These are phyloP conservation scores for Diutina rugosa DNA, from an alignment of 1,139 yeast genomes.

Conservation along the genomic window DNA sequence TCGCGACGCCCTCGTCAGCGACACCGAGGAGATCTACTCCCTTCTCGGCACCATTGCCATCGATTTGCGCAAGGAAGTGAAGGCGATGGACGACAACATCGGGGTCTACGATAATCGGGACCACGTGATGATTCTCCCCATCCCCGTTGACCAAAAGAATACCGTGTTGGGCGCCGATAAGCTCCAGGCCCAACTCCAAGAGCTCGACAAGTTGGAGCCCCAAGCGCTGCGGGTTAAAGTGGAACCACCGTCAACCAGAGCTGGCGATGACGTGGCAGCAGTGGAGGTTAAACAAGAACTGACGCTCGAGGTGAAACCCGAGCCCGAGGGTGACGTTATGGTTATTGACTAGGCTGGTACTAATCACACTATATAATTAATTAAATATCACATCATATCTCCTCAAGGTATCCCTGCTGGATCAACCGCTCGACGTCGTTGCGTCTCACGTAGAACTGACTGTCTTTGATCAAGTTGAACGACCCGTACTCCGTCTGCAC, in stretches of 20 bases:
- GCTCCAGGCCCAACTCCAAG: constrained; percentile 22
- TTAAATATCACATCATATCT: constrained; percentile 10
- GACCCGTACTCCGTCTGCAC: constrained; percentile 97
- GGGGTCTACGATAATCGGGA: constrained; percentile 35
- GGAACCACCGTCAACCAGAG: neutral
- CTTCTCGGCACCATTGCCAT: constrained; percentile 29
- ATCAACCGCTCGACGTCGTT: constrained; percentile 88
- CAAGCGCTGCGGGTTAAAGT: neutral
- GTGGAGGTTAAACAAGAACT: neutral
- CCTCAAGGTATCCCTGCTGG: constrained; percentile 88
- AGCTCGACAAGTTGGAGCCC: constrained; percentile 7
- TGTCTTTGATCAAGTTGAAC: constrained; percentile 85
- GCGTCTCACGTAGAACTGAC: constrained; percentile 88
- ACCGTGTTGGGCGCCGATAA: constrained; percentile 41
- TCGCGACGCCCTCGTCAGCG: constrained; percentile 6
- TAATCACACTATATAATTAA: neutral
- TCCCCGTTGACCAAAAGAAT: constrained; percentile 49
- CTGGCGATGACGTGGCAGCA: neutral
- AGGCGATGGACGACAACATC: constrained; percentile 42
- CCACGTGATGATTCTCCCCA: constrained; percentile 42
- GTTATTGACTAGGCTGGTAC: neutral
- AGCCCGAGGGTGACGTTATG: neutral
- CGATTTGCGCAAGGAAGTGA: constrained; percentile 41
- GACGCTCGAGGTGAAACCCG: neutral
- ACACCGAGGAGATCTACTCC: constrained; percentile 18